Conservation (phyloP, 2,329 filamentous ascomycete species). For the Emericellopsis atlantica region DNA sequence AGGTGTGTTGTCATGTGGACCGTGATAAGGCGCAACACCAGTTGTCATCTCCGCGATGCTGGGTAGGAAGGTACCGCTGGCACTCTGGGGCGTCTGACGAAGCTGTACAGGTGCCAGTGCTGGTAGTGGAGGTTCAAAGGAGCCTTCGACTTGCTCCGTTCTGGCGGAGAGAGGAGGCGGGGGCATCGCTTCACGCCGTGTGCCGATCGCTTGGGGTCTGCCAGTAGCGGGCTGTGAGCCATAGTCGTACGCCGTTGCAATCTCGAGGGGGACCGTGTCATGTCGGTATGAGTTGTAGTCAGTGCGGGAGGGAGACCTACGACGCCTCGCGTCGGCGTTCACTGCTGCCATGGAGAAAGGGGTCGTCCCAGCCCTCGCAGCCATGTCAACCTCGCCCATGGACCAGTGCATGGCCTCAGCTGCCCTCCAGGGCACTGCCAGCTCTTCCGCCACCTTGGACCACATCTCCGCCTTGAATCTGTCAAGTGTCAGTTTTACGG, state of each 20-base stretch:
- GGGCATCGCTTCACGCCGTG: constrained; percentile 2
- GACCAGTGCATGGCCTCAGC: constrained; percentile 99
- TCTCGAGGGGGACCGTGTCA: constrained; percentile 21
- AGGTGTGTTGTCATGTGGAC: constrained; percentile 18
- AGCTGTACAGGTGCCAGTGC: constrained; percentile 41
- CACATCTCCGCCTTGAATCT: constrained; percentile 99
- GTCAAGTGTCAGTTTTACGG: constrained; percentile 9
- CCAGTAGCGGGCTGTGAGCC: constrained; percentile 9
- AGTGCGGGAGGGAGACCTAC: constrained; percentile 22
- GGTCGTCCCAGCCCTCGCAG: constrained; percentile 74
- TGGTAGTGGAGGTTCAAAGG: constrained; percentile 19
- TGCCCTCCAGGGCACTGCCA: constrained; percentile 88
- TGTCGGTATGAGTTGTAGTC: constrained; percentile 16
- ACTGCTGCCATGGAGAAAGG: constrained; percentile 63
- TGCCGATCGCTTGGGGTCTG: not conserved
- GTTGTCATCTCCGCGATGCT: constrained; percentile 52
- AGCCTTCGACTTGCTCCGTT: constrained; percentile 16
- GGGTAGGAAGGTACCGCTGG: constrained; percentile 37
- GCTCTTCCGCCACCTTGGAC: constrained; percentile 88
- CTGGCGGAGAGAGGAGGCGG: constrained; percentile 12
- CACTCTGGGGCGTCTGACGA: constrained; percentile 17
- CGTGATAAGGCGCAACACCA: constrained; percentile 47
- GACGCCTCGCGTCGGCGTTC: constrained; percentile 28
- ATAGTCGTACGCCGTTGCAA: constrained; percentile 24
- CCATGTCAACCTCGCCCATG: constrained; percentile 88